Evolutionary conservation across 225 moss, liverwort and hornwort genomes (phyloP).

Genomic region (Asterella californica): DNA sequence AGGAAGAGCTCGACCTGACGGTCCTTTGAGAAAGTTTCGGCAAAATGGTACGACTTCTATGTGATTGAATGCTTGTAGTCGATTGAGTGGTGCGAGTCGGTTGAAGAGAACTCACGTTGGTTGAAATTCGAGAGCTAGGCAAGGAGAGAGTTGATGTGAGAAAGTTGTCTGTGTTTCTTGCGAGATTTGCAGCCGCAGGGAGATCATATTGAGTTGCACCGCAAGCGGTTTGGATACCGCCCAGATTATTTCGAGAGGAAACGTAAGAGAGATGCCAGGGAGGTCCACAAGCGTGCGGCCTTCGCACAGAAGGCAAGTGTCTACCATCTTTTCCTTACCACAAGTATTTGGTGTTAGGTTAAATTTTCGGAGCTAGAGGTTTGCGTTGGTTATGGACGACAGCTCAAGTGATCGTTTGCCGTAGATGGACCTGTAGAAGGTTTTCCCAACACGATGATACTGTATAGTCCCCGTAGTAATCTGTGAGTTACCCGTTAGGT

Average conservation of each 20-base stretch:
- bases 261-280: conserved; percentile 96
- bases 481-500: too few species aligned
- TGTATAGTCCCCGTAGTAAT: too few species aligned
- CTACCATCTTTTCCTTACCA: background rate
- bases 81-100: too few species aligned
- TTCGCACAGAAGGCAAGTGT: conserved; percentile 81
- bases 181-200: conserved; percentile 91
- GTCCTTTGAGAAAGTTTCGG: background rate
- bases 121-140: background rate
- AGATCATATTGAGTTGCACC: conserved; percentile 98
- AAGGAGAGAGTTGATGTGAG: background rate
- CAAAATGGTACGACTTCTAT: conserved; percentile 1
- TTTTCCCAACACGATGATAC: too few species aligned
- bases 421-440: too few species aligned
- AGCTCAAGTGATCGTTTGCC: too few species aligned
- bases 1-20: conserved; percentile 4
- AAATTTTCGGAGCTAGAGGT: too few species aligned
- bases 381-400: too few species aligned
- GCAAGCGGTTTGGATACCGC: conserved; percentile 89
- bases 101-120: too few species aligned
- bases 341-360: too few species aligned
- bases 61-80: too few species aligned
- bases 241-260: conserved; percentile 89
- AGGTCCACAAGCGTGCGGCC: conserved; percentile 89
- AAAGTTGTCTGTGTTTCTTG: too few species aligned